phyloP scores from a whole-genome alignment of 768 basidiomycete species.

The Mrakia blollopis region DNA sequence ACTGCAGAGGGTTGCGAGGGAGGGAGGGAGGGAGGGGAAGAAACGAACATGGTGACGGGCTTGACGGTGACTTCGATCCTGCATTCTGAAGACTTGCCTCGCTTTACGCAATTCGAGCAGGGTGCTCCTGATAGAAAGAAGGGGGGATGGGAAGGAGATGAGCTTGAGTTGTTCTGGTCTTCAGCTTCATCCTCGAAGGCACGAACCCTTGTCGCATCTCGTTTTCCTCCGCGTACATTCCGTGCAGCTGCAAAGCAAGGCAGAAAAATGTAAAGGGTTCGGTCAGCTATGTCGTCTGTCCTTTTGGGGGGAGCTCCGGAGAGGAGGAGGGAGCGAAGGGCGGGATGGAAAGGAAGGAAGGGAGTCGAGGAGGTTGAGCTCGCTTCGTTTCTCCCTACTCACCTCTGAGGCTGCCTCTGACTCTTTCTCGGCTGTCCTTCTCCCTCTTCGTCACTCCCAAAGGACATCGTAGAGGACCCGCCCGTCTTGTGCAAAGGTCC shows the following conservation, averaged over 20 bases:
- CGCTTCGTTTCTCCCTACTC: neutral
- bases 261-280: too few relatives aligned
- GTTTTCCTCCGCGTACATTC: neutral
- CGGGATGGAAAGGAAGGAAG: too few relatives aligned
- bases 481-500: neutral
- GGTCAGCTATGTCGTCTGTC: too few relatives aligned
- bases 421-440: neutral
- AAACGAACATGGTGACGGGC: conserved; percentile 12
- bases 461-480: neutral
- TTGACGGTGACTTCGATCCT: conserved; percentile 30
- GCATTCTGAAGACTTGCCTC: conserved; percentile 23
- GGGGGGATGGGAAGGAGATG: neutral
- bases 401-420: conserved; percentile 1
- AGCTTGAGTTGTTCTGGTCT: neutral
- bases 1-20: neutral
- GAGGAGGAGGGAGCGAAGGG: neutral
- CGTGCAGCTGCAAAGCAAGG: neutral
- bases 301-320: too few relatives aligned
- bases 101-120: conserved; percentile 20
- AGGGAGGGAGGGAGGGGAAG: neutral
- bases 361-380: neutral
- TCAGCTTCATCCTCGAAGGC: neutral
- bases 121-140: neutral
- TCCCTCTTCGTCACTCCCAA: conserved; percentile 9
- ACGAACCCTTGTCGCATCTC: neutral